These are phyloP conservation scores for Trichophyton verrucosum DNA, from an alignment of 2,329 filamentous ascomycete genomes.

Conservation along the genomic window DNA sequence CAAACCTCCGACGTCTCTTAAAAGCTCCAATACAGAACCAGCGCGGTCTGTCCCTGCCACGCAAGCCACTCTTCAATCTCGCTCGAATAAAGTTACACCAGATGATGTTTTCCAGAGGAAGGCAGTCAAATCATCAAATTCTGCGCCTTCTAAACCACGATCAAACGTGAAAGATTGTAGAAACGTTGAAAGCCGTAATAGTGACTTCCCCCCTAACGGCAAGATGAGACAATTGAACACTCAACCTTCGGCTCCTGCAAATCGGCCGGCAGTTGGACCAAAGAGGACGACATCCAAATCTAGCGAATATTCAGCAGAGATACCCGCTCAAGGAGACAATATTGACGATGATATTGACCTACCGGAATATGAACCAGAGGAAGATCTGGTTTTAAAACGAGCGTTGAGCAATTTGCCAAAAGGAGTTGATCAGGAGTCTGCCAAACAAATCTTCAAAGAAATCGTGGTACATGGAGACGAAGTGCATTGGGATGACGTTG, in stretches of 20 bases:
- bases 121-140: neutral
- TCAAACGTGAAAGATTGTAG: neutral
- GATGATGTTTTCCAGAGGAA: neutral
- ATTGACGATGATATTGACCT: slow-evolving; percentile 26
- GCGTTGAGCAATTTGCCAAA: slow-evolving; percentile 67
- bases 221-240: neutral
- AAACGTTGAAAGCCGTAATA: neutral
- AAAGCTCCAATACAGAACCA: neutral
- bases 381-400: slow-evolving; percentile 46
- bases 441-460: slow-evolving; percentile 88
- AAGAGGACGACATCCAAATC: neutral
- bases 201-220: neutral
- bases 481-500: slow-evolving; percentile 88
- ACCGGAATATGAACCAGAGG: slow-evolving; percentile 30
- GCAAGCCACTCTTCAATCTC: neutral
- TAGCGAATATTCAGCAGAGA: neutral
- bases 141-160: neutral
- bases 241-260: neutral
- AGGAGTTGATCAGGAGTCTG: slow-evolving; percentile 69
- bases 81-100: neutral
- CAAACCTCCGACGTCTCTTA: neutral
- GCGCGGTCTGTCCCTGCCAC: neutral
- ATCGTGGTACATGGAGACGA: slow-evolving; percentile 90
- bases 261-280: neutral
- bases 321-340: neutral